Evolutionary conservation across 768 basidiomycete species (phyloP).

Genomic region (Trametes cingulata): DNA sequence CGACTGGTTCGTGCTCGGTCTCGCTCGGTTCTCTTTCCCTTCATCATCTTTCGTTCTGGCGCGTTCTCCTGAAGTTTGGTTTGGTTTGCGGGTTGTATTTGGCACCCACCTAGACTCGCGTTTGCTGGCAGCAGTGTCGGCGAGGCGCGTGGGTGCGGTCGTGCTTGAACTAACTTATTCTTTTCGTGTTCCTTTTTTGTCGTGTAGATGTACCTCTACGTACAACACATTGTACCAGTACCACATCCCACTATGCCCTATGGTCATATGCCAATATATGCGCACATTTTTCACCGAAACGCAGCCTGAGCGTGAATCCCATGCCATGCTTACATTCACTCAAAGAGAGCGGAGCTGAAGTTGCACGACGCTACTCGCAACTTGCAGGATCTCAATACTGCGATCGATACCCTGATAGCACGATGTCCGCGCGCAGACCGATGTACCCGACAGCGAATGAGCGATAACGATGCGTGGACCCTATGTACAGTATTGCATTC

Average conservation of each 20-base stretch:
- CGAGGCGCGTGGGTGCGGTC: not conserved
- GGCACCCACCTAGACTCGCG: not conserved
- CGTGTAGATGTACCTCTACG: no score
- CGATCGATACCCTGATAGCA: no score
- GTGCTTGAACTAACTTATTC: conserved; percentile 14
- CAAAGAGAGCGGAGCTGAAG: no score
- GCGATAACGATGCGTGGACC: conserved; percentile 6
- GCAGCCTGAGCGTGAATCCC: no score
- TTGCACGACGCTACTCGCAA: no score
- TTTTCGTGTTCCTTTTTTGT: conserved; percentile 5
- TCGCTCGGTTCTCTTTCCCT: not conserved
- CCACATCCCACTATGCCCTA: no score
- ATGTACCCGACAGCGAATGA: not conserved
- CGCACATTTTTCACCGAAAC: no score
- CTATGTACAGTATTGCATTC: conserved; percentile 17
- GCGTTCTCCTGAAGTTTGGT: not conserved
- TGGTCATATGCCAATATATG: no score
- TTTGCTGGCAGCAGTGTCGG: not conserved
- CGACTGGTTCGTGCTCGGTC: not conserved
- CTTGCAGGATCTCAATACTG: no score
- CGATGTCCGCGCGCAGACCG: not conserved
- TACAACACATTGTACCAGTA: no score
- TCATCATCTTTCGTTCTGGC: not conserved
- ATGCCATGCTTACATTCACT: no score
- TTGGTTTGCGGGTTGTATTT: not conserved